Conservation (phyloP, 768 basidiomycete genomes). For the Boletales sp. region DNA sequence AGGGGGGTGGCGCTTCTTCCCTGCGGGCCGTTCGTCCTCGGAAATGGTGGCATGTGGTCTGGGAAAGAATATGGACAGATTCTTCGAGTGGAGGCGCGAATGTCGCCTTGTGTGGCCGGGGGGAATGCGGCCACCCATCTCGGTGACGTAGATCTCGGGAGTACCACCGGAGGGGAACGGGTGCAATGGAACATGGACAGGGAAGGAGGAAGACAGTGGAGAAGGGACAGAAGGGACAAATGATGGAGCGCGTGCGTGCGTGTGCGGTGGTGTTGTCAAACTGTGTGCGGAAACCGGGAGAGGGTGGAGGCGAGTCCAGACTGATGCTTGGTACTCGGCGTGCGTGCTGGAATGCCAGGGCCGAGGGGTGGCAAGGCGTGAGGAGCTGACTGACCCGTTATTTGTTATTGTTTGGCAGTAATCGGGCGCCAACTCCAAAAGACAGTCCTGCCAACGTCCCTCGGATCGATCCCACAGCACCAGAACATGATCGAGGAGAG, state of each 20-base stretch:
- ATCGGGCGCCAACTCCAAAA: no score
- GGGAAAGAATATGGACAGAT: conserved; percentile 90
- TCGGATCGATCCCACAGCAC: no score
- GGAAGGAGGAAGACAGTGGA: conserved; percentile 27
- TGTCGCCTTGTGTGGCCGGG: conserved; percentile 45
- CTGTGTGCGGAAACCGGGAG: conserved; percentile 31
- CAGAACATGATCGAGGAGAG: no score
- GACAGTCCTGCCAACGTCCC: no score
- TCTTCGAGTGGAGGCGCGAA: conserved; percentile 81
- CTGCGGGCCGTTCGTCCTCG: conserved; percentile 55
- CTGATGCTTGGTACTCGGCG: conserved; percentile 22
- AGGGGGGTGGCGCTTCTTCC: conserved; percentile 48
- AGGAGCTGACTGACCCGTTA: no score
- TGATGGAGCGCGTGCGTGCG: conserved; percentile 32
- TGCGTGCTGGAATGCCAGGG: no score
- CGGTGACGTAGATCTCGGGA: conserved; percentile 18
- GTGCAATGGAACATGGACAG: conserved; percentile 22
- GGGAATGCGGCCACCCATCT: conserved; percentile 10
- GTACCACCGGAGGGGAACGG: conserved; percentile 19
- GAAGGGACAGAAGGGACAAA: conserved; percentile 25
- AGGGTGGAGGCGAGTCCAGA: conserved; percentile 26
- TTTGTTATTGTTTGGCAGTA: no score
- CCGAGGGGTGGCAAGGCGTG: no score
- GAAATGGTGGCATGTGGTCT: conserved; percentile 61
- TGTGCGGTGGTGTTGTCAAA: conserved; percentile 16